Conservation (phyloP, 768 basidiomycete species). For the Leccinum sublutescens region DNA sequence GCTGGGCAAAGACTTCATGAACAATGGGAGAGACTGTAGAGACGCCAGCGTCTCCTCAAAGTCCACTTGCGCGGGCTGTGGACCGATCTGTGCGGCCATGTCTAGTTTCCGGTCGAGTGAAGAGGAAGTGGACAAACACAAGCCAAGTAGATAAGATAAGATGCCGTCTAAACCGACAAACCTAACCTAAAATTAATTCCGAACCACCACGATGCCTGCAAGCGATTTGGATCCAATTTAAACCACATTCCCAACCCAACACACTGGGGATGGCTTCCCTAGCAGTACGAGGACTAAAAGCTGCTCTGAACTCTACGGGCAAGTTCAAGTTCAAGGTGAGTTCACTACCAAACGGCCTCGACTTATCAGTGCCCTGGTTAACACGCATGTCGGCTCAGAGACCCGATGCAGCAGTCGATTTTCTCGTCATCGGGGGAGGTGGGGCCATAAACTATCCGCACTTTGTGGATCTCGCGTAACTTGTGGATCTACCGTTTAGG, state of each 20-base stretch:
- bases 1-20: constrained; percentile 85
- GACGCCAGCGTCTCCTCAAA: constrained; percentile 39
- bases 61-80: constrained; percentile 21
- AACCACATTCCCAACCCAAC: not conserved
- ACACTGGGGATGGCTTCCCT: constrained; percentile 28
- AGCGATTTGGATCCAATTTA: not conserved
- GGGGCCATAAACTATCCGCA: not conserved
- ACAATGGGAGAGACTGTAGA: constrained; percentile 76
- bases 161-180: constrained; percentile 7
- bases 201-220: not conserved
- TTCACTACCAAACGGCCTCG: not conserved
- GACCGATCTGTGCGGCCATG: constrained; percentile 27
- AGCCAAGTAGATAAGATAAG: constrained; percentile 19
- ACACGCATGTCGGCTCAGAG: constrained; percentile 33
- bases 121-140: not conserved
- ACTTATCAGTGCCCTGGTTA: not conserved
- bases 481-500: constrained; percentile 40
- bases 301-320: constrained; percentile 61
- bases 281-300: constrained; percentile 48
- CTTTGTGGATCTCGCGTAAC: not conserved
- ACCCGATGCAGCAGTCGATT: constrained; percentile 76
- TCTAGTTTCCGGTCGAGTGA: not conserved
- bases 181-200: not conserved
- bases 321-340: constrained; percentile 61
- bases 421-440: constrained; percentile 89